A percentile compares a stretch with the other conserved stretches of the same genome.
These are phyloP conservation scores for Zea luxurians DNA, from an alignment of 176 grass and related monocot species.

Conservation along the genomic window DNA sequence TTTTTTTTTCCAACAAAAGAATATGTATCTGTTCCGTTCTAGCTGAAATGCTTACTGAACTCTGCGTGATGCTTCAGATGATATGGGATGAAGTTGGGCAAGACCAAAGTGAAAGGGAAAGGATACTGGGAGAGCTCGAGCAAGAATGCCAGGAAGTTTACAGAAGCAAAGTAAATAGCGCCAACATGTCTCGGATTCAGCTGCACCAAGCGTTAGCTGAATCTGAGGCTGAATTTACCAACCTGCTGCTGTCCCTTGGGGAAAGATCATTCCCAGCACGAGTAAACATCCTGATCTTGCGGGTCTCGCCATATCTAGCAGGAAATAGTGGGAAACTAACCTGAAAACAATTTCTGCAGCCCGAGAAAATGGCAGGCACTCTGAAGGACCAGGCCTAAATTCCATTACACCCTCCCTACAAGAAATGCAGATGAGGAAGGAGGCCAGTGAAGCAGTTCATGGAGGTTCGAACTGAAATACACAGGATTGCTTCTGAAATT, in stretches of 20 bases:
- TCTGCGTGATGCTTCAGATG: conserved; percentile 49
- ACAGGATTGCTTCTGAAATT: conserved; percentile 76
- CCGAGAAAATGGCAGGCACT: conserved; percentile 73
- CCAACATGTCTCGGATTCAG: conserved; percentile 70
- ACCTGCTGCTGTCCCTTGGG: conserved; percentile 94
- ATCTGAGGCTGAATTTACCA: conserved; percentile 86
- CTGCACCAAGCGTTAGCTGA: conserved; percentile 93
- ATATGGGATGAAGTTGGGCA: conserved; percentile 98
- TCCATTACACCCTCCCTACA: conserved; percentile 87
- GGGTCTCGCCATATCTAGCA: conserved; percentile 4
- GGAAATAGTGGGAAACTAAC: conserved; percentile 34
- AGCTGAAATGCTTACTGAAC: neutral
- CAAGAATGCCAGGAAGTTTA: conserved; percentile 84
- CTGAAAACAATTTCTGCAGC: conserved; percentile 53
- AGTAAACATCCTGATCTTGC: conserved; percentile 45
- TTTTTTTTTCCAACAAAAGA: conserved; percentile 13
- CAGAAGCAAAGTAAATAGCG: conserved; percentile 82
- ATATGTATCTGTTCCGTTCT: neutral
- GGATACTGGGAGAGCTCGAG: conserved; percentile 67
- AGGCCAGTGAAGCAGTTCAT: conserved; percentile 73
- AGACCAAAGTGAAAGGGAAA: conserved; percentile 67
- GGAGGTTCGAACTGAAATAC: conserved; percentile 76
- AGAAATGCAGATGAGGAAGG: conserved; percentile 90
- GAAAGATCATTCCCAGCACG: conserved; percentile 81
- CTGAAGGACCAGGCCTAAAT: conserved; percentile 82